A percentile compares a stretch with the other conserved stretches of the same genome.
These are phyloP conservation scores for Aspergillus thermomutatus DNA, from an alignment of 2,329 filamentous ascomycete genomes.

Conservation along the genomic window DNA sequence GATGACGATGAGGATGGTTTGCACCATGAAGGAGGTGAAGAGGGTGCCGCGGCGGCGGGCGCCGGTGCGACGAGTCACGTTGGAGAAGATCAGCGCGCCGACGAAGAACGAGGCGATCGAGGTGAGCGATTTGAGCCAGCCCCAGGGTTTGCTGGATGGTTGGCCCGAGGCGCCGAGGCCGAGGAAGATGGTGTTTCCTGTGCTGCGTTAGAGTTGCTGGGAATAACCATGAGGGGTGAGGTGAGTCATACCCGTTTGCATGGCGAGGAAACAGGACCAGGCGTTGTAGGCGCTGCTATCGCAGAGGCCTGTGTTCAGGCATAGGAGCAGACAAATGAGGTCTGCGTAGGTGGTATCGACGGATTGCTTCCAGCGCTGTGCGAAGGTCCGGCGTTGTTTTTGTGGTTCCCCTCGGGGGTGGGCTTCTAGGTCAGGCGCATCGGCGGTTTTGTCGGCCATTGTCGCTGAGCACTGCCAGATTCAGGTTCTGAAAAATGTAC, in stretches of 20 bases:
- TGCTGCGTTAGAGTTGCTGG: neutral
- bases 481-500: neutral
- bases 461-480: neutral
- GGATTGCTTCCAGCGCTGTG: constrained; percentile 27
- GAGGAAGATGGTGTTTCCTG: constrained; percentile 48
- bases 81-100: constrained; percentile 41
- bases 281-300: constrained; percentile 46
- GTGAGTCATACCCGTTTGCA: constrained; percentile 43
- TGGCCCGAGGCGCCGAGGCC: constrained; percentile 43
- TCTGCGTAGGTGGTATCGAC: constrained; percentile 34
- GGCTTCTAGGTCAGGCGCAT: constrained; percentile 11
- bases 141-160: constrained; percentile 37
- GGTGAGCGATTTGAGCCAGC: constrained; percentile 44
- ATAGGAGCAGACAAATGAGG: constrained; percentile 37
- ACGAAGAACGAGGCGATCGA: constrained; percentile 42
- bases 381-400: constrained; percentile 1
- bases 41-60: constrained; percentile 35
- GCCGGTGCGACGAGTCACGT: constrained; percentile 34
- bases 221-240: neutral
- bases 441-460: neutral
- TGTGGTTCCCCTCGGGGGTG: neutral
- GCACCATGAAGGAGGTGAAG: constrained; percentile 40
- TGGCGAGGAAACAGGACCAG: constrained; percentile 47
- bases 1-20: constrained; percentile 37
- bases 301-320: constrained; percentile 42